A percentile compares a stretch with the other conserved stretches of the same genome.
Evolutionary conservation across 2,329 filamentous ascomycete genomes (phyloP).

Genomic region (Macrophomina pseudophaseolina): DNA sequence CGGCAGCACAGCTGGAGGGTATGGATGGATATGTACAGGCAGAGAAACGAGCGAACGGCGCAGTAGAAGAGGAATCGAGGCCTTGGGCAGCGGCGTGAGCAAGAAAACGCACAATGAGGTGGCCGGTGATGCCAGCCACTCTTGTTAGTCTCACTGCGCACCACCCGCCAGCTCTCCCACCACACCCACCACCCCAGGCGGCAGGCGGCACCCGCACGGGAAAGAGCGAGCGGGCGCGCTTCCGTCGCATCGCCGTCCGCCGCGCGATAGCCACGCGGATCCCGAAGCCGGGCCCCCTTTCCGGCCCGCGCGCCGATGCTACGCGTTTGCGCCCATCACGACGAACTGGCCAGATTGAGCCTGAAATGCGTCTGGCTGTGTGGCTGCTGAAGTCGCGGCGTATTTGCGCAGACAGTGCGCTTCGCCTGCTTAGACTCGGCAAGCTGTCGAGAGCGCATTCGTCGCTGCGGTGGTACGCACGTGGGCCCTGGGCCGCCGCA

Average conservation of each 20-base stretch:
- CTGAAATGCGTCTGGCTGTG: no score
- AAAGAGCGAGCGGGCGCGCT: constrained; percentile 8
- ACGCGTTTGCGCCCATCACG: neutral
- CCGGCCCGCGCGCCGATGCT: neutral
- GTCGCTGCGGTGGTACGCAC: neutral
- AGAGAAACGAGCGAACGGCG: neutral
- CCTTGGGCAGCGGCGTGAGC: constrained; percentile 7
- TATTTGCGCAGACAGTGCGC: no score
- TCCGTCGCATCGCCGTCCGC: neutral
- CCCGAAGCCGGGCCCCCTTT: neutral
- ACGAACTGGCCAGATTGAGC: no score
- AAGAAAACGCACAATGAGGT: constrained; percentile 16
- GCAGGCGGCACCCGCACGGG: constrained; percentile 3
- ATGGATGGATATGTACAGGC: constrained; percentile 15
- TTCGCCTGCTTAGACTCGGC: neutral
- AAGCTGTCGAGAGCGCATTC: neutral
- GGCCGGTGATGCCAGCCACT: constrained; percentile 9
- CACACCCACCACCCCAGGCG: constrained; percentile 10
- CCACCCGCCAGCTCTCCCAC: neutral
- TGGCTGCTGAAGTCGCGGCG: no score
- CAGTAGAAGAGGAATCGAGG: neutral
- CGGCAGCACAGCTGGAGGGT: neutral
- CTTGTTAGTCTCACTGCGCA: constrained; percentile 2
- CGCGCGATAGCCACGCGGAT: constrained; percentile 18
- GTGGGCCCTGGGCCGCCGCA: neutral